Percentiles rank a stretch among this genome's conserved stretches.
These are phyloP conservation scores for Casaregolazyma lundiana DNA, from an alignment of 1,139 yeast species.

Conservation along the genomic window DNA sequence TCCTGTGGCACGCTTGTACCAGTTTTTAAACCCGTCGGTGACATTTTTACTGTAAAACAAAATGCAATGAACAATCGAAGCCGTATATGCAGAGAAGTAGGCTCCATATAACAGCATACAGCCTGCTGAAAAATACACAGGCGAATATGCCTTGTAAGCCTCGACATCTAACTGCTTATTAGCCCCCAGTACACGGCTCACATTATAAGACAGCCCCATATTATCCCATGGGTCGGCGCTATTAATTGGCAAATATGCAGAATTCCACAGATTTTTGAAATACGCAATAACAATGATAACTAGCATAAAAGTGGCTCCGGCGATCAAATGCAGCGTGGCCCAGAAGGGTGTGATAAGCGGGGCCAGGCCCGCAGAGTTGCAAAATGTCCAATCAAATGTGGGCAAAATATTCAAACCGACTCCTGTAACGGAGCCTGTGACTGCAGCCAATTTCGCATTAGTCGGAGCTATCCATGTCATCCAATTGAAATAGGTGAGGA, in stretches of 20 bases:
- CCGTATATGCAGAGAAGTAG: conserved; percentile 26
- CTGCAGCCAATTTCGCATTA: conserved; percentile 42
- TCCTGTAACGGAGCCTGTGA: conserved; percentile 40
- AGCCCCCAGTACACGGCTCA: conserved; percentile 39
- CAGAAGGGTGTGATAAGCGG: conserved; percentile 43
- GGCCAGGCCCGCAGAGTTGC: conserved; percentile 34
- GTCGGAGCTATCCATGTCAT: conserved; percentile 36
- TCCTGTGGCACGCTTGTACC: conserved; percentile 3
- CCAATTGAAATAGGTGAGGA: conserved; percentile 47
- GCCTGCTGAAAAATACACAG: conserved; percentile 41
- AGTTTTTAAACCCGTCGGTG: conserved; percentile 10
- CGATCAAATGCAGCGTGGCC: conserved; percentile 34
- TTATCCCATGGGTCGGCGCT: conserved; percentile 43
- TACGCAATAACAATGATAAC: conserved; percentile 5
- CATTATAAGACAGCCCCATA: conserved; percentile 41
- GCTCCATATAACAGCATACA: conserved; percentile 36
- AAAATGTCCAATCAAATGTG: conserved; percentile 44
- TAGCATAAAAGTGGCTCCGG: conserved; percentile 30
- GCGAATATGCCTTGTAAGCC: conserved; percentile 33
- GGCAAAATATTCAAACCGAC: conserved; percentile 46
- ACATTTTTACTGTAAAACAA: conserved; percentile 26
- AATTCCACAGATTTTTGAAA: conserved; percentile 29
- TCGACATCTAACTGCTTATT: conserved; percentile 29
- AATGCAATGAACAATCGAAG: conserved; percentile 48
- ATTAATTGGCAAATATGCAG: conserved; percentile 50